Evolutionary conservation across 2,329 filamentous ascomycete species (phyloP), one percentile per base, ranked within the genome.

Genomic region (Ilyonectria robusta): DNA sequence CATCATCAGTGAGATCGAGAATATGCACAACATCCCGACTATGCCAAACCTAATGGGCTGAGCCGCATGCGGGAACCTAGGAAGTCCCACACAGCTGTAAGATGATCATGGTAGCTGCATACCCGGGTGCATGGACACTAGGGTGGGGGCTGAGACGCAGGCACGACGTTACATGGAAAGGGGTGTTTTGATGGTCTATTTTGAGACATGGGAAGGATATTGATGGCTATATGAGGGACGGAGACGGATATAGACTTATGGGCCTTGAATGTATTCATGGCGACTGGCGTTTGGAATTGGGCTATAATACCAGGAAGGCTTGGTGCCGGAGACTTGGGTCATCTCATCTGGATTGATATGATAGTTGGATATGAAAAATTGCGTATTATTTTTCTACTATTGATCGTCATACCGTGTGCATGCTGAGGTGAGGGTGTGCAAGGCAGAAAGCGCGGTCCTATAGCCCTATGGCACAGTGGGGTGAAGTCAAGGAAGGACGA

Each of bases 1-100:
- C 48, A 89, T 90, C 69, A 88, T 89, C 80, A 84, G 80, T 63
- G 87, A 89, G 72, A 88, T 90, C 71, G 86, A 88, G 66, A 78
- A 71, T 46, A 67, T 76, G 10, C 71, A 77, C 31, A 62, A n/a
- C 47, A 57, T 70, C 23, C 46, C 63, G 4, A 57, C 62, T 5
- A 31, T 72, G 46, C 68, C 75, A 6, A 67, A 68, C 15, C 48
- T 77, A 55, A 51, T 72, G 23, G 69, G 70, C 4, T 75, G 55
- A 68, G 75, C 73, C 29, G 44, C 29, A 29, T 53, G 33, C 31
- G 13, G 31, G 42, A 17, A 60, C 21, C n/a, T n/a, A 19, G 40
- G 9, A 13, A 37, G 51, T 44, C 37, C 46, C 26, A 56, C 57
- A 35, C 11, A 51, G 63, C 29, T 58, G 50, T 29, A 65, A 42